Percentiles rank a stretch among this genome's conserved stretches.
phyloP scores from a whole-genome alignment of 768 basidiomycete genomes.

The Porpolomopsis calyptriformis region DNA sequence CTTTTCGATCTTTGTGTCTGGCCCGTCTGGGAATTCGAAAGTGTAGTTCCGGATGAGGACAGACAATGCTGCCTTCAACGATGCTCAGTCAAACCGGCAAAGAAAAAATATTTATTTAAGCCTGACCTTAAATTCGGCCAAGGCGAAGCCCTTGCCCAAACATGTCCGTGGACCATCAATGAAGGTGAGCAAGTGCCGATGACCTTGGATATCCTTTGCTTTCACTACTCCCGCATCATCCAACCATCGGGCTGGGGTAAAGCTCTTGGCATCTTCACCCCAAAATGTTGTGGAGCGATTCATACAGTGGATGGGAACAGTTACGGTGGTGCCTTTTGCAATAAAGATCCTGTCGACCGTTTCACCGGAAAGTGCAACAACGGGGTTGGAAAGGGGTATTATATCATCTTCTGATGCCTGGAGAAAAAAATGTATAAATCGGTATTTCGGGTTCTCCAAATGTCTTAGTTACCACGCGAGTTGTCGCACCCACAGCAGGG shows the following conservation, averaged over 20 bases:
- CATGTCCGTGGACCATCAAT: slow-evolving; percentile 42
- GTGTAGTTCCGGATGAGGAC: slow-evolving; percentile 33
- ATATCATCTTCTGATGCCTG: slow-evolving; percentile 44
- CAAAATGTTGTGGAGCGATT: slow-evolving; percentile 47
- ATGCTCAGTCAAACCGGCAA: not conserved
- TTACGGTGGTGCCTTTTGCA: too few relatives aligned
- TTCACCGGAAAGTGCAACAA: slow-evolving; percentile 33
- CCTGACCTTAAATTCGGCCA: slow-evolving; percentile 34
- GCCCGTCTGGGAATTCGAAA: slow-evolving; percentile 29
- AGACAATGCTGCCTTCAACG: slow-evolving; percentile 27
- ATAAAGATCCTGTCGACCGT: slow-evolving; percentile 31
- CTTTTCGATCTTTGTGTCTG: slow-evolving; percentile 22
- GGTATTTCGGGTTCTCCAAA: not conserved
- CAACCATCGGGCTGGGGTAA: slow-evolving; percentile 59
- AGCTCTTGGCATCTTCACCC: slow-evolving; percentile 50
- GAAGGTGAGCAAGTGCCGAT: slow-evolving; percentile 42
- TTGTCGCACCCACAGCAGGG: slow-evolving; percentile 26
- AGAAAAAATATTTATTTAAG: not conserved
- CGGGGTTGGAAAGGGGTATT: slow-evolving; percentile 43
- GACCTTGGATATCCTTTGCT: slow-evolving; percentile 35
- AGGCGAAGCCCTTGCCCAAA: slow-evolving; percentile 37
- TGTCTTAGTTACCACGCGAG: slow-evolving; percentile 27
- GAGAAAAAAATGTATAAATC: not conserved
- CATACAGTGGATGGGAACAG: slow-evolving; percentile 32
- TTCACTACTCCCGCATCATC: slow-evolving; percentile 17